Evolutionary conservation across 768 basidiomycete genomes (phyloP).

Genomic region (Pleurotus ostreatus): DNA sequence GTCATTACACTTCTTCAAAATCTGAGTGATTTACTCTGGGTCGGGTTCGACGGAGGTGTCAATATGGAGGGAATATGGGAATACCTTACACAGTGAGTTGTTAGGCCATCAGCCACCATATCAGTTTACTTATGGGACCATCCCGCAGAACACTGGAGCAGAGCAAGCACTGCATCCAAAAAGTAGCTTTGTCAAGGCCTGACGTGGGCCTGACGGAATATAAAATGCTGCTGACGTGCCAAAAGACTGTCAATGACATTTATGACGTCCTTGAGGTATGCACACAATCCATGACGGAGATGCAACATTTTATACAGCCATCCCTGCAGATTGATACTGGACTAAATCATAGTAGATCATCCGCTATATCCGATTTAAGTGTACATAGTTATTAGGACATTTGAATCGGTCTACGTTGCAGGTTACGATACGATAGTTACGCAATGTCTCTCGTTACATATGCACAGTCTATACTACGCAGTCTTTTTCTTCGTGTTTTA

Average conservation of each 20-base stretch:
- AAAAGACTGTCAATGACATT: neutral
- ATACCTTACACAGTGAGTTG: neutral
- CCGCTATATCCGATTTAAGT: too few relatives aligned
- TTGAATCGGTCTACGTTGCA: too few relatives aligned
- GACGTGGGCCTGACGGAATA: neutral
- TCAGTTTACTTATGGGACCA: neutral
- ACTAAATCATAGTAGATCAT: too few relatives aligned
- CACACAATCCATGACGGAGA: neutral
- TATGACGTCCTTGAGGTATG: slow-evolving; percentile 3
- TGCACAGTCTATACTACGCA: too few relatives aligned
- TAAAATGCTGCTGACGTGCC: neutral
- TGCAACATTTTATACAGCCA: too few relatives aligned
- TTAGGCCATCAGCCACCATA: neutral
- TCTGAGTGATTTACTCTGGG: neutral
- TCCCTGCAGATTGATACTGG: too few relatives aligned
- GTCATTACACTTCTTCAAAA: neutral
- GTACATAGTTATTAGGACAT: too few relatives aligned
- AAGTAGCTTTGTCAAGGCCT: neutral
- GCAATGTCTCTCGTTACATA: too few relatives aligned
- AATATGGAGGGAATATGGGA: neutral
- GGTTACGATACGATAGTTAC: too few relatives aligned
- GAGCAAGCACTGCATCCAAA: neutral
- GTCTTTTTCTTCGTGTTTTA: too few relatives aligned
- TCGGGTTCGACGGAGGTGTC: neutral
- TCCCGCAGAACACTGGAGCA: neutral